Conservation (phyloP, 2,329 filamentous ascomycete species). For the Metarhizium anisopliae region DNA sequence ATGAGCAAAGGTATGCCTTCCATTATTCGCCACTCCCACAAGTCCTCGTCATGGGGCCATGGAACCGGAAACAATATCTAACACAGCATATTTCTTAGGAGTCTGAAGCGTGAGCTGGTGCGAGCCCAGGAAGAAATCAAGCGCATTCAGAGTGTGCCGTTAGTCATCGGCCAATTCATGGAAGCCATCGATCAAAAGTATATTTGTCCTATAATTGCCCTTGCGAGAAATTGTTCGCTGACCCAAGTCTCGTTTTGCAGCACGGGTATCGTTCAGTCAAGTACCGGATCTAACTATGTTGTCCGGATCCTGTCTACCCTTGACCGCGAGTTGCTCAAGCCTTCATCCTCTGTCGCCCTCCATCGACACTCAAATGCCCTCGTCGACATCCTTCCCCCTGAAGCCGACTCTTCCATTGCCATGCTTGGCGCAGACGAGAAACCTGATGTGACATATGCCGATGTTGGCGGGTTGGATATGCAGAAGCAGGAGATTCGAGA, state of each 20-base stretch:
- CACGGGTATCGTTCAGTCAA: constrained; percentile 97
- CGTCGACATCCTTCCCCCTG: constrained; percentile 96
- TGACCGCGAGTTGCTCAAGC: constrained; percentile 96
- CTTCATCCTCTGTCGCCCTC: constrained; percentile 92
- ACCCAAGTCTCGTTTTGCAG: constrained; percentile 34
- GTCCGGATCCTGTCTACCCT: constrained; percentile 97
- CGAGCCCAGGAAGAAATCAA: constrained; percentile 99
- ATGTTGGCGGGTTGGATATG: constrained; percentile 97
- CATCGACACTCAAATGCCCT: constrained; percentile 98
- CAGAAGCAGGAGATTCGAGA: constrained; percentile 99
- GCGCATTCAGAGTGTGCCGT: constrained; percentile 93
- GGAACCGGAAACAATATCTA: constrained; percentile 3
- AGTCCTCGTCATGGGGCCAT: neutral
- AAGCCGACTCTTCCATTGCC: constrained; percentile 96
- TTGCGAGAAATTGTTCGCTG: neutral
- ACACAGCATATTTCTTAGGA: constrained; percentile 41
- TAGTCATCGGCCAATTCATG: constrained; percentile 99
- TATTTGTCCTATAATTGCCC: constrained; percentile 17
- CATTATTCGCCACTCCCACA: neutral
- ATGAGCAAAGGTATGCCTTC: constrained; percentile 73
- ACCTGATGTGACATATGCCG: constrained; percentile 94
- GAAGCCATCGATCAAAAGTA: constrained; percentile 99
- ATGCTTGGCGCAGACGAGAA: constrained; percentile 97
- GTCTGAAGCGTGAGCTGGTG: constrained; percentile 92
- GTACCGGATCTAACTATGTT: constrained; percentile 97